Base-by-base conservation (phyloP, 768 basidiomycete genomes). In the Tubosaeta sp. region DNA sequence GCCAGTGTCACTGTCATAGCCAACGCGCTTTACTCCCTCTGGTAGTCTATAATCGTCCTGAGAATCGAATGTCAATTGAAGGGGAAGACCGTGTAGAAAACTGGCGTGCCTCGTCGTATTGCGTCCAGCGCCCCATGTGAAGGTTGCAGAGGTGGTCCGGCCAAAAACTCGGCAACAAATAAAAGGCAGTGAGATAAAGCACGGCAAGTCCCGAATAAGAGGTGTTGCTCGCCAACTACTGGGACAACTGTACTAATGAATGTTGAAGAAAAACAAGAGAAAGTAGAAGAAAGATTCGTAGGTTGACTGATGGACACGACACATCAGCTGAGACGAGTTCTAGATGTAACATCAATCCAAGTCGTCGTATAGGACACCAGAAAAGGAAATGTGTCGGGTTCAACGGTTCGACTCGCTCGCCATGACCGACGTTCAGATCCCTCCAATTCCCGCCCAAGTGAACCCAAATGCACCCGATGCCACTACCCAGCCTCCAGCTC, bases 1-100 rank as follows among this genome's bases (percentile, higher is more conserved):
- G 45, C 80, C 77, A 2, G 76, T 75, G 71, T 91, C 88, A 4
- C 83, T 72, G 68, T 91, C 88, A 62, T 90, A 91, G 11, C 87
- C 88, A 51, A 86, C 79, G 32, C 88, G 81, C 55, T 81, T 72
- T 64, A 79, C 68, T 38, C 79, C 79, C 48, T 74, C 74, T 1
- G 79, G 79, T 47, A 81, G 74, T 55, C 79, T 73, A 59, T 78
- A 76, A n/a, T 72, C 71, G 52, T 81, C 79, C 79, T 80, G 52
- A 12, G 53, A 31, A 38, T 12, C 26, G 58, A 6, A 42, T 16
- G 47, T 58, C 46, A 50, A 27, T 37, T 13, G 19, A 22, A 13
- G 19, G 2, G 32, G 13, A 8, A 9, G 16, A 10, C 35, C 13
- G 32, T 29, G n/a, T 3, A 17, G 46, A 38, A 8, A 44, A 9